Evolutionary conservation across 208 protist species (phyloP).

Genomic region (Acanthamoeba culbertsoni): DNA sequence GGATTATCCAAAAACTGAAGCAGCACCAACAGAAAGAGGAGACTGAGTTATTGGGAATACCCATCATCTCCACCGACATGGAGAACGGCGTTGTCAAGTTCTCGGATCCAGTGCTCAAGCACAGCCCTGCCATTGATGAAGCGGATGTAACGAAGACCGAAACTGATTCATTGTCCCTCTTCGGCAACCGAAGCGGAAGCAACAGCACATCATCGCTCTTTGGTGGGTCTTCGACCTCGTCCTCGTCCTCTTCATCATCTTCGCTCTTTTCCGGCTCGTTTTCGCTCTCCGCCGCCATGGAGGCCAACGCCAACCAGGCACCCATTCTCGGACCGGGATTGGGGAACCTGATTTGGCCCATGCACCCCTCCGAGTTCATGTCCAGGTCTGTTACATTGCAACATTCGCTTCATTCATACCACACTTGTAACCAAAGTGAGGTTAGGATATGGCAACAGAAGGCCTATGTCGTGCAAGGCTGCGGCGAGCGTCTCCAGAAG

Average conservation of each 20-base stretch:
- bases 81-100: conserved; percentile 28
- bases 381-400: background rate
- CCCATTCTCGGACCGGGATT: background rate
- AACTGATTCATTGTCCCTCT: background rate
- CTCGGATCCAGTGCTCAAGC: background rate
- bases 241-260: background rate
- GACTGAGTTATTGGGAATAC: background rate
- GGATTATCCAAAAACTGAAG: background rate
- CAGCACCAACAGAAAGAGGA: background rate
- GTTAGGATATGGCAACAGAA: conserved; percentile 23
- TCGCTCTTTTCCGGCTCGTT: conserved; percentile 1
- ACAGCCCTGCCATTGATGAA: background rate
- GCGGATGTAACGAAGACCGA: background rate
- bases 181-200: background rate
- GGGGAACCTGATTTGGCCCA: background rate
- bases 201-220: background rate
- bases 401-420: background rate
- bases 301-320: background rate
- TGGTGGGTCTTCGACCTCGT: background rate
- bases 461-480: conserved; percentile 37
- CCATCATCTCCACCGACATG: background rate
- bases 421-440: background rate
- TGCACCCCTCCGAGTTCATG: background rate
- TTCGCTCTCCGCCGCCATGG: background rate
- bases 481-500: conserved; percentile 2